These are phyloP conservation scores for Neocatenulostroma microsporum DNA, from an alignment of 2,329 filamentous ascomycete species.

Conservation along the genomic window DNA sequence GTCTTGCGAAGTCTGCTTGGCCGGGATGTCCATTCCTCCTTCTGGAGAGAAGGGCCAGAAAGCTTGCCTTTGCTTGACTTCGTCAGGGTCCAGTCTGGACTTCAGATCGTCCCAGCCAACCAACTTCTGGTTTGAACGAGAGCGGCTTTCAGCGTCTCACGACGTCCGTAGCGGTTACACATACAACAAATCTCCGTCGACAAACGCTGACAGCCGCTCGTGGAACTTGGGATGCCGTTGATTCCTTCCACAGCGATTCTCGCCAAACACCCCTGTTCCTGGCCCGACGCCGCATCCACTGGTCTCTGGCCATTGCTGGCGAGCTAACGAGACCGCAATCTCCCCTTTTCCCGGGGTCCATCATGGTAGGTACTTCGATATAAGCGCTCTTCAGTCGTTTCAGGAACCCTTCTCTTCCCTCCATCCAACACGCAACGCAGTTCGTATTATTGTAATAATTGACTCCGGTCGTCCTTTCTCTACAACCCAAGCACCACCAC, in stretches of 20 bases:
- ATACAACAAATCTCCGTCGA: neutral
- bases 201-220: neutral
- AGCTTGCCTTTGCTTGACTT: neutral
- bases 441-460: conserved; percentile 5
- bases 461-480: conserved; percentile 11
- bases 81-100: neutral
- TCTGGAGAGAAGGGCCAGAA: too few relatives aligned
- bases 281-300: conserved; percentile 4
- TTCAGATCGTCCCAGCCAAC: neutral
- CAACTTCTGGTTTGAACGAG: too few relatives aligned
- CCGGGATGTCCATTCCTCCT: too few relatives aligned
- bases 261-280: neutral
- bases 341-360: neutral
- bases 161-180: neutral
- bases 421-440: neutral
- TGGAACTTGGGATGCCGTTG: neutral
- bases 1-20: too few relatives aligned
- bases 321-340: conserved; percentile 4
- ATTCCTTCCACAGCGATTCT: too few relatives aligned
- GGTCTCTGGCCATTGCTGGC: conserved; percentile 1
- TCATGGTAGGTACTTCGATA: conserved; percentile 1
- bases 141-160: neutral
- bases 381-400: conserved; percentile 3
- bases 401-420: conserved; percentile 2
- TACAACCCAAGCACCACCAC: conserved; percentile 3